A percentile compares a stretch with the other conserved stretches of the same genome.
Evolutionary conservation across 805 yeast species (phyloP).

Genomic region (Diddensiella transvaalensis): DNA sequence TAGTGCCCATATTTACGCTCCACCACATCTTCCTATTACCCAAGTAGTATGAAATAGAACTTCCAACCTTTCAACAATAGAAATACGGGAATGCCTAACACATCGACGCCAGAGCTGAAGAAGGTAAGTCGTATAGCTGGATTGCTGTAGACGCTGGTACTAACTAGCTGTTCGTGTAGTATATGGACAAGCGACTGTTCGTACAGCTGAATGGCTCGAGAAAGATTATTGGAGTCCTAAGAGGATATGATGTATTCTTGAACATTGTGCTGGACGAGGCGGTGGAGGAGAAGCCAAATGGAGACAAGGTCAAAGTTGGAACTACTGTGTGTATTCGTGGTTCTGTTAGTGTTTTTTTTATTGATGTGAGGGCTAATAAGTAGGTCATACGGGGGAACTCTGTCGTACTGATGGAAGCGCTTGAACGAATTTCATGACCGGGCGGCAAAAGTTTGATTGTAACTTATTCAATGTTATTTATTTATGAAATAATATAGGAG

Average conservation of each 20-base stretch:
- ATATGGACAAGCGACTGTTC: constrained; percentile 71
- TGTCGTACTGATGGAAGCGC: constrained; percentile 63
- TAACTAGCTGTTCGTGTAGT: constrained; percentile 37
- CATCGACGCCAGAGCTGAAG: constrained; percentile 34
- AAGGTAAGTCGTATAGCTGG: constrained; percentile 20
- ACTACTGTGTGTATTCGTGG: constrained; percentile 43
- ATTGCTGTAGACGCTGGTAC: not conserved
- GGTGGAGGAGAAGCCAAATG: constrained; percentile 52
- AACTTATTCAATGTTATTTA: not conserved
- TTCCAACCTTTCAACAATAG: too few species aligned
- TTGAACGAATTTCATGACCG: constrained; percentile 23
- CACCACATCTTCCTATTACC: too few species aligned
- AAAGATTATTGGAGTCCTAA: constrained; percentile 69
- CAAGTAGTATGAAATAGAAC: too few species aligned
- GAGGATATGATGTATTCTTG: constrained; percentile 80
- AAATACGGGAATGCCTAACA: constrained; percentile 23
- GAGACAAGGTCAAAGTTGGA: constrained; percentile 57
- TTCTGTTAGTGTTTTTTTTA: not conserved
- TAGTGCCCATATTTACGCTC: too few species aligned
- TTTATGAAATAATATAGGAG: too few species aligned
- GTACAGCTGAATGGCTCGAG: constrained; percentile 78
- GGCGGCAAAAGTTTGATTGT: not conserved
- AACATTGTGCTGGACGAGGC: constrained; percentile 72
- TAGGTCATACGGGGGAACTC: constrained; percentile 70
- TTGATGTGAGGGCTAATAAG: constrained; percentile 30